Evolutionary conservation across 345 rosid species (phyloP), one percentile per base, ranked within the genome.

Genomic region (Litchi chinensis): DNA sequence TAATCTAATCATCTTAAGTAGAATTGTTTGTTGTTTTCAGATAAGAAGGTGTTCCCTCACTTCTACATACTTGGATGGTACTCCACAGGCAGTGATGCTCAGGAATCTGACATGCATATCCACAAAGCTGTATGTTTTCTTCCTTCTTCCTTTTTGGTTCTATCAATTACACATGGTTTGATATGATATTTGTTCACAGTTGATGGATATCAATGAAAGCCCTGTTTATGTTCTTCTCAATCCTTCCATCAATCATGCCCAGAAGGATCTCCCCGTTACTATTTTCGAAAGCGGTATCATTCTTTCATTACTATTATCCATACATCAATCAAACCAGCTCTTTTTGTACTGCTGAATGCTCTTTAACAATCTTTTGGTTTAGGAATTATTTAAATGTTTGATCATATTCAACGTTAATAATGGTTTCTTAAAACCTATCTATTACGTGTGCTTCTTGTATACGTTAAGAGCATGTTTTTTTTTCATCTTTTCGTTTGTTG

Each of bases 161-260:
- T 15, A 18, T 68, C 12, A 9, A 16, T 37, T 28, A 12, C 16
- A 18, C 43, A 46, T 28, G 48, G 4, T 22, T 19, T 44, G 8
- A 15, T 10, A 21, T 64, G 65, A 21, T 39, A 59, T 43, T 44
- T 60, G 12, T 56, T 66, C 37, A 75, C 95, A 96, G 99, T 80
- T 96, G 86, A 96, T 93, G 97, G 99, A 94, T 82, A 90, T 96
- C 77, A 96, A 96, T 76, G 99, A 96, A 84, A 93, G 94, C 83
- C 98, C 98, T 70, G 92, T 93, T 68, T 96, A 92, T 84, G 93
- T 93, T 21, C 93, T 96, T 67, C 91, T 96, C 32, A 93, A 96
- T 81, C 97, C 99, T 48, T 85, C 89, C 1, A 93, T 96, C 79
- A 93, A 90, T 83, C 98, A 87, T 68, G 86, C 94, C 24, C 98